Evolutionary conservation across 805 yeast genomes (phyloP), one percentile per base, ranked within the genome.

Genomic region (Priceomyces carsonii): DNA sequence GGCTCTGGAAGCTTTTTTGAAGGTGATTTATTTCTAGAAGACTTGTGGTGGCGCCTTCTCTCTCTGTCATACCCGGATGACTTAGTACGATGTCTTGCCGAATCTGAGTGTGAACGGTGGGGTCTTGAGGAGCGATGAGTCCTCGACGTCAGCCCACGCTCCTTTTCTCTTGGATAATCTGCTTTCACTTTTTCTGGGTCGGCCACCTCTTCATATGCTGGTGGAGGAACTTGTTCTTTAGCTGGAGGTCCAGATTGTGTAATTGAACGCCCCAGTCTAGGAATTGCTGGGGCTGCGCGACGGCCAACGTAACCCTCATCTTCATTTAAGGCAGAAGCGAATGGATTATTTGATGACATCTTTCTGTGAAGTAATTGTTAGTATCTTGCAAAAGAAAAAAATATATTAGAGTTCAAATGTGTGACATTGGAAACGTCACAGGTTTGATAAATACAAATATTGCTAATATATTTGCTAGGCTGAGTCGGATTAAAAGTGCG

Each of bases 161-260:
- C 33, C 26, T 78, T 79, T 43, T 79, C 85, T 40, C 67, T 64
- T 35, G 84, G 82, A 50, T 77, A 77, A 39, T 73, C 77, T 26
- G 51, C 60, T 25, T 51, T 43, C 8, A 61, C 51, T 19, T 61
- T 57, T 17, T 67, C 69, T 12, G 63, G 56, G n/a, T 79, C 79
- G 2, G 86, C 80, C 14, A 73, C 83, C 46, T 82, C 89, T 44
- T 80, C 85, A 50, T 82, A 82, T 0, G 87, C 69, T 6, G 89
- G 88, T 5, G 87, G 86, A 5, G 72, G 57, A 6, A 46, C 41
- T 8, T 33, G 23, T n/a, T 47, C 47, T 9, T 46, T 39, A 55
- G 50, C 67, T 6, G 69, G 62, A 32, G 70, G 68, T n/a, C 53
- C 41, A 17, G 58, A 37, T 13, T 49, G 55, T 18, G 53, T 52